These are phyloP conservation scores for Stephania cephalantha DNA, from an alignment of 164 flowering plant genomes.

Conservation along the genomic window DNA sequence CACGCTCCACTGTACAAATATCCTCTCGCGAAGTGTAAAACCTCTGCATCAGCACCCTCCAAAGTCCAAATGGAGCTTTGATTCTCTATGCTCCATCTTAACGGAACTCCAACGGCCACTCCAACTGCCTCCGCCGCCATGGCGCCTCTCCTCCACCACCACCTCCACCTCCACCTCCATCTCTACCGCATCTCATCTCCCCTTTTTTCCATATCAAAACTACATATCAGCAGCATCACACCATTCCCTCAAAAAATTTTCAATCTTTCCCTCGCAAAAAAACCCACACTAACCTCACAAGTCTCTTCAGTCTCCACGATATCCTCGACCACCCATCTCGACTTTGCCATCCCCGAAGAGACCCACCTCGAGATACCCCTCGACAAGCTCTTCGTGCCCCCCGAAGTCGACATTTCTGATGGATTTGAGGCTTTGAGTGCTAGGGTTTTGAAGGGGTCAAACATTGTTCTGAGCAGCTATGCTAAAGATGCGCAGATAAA, in stretches of 20 bases:
- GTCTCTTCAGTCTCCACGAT: slow-evolving; percentile 13
- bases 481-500: slow-evolving; percentile 65
- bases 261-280: slow-evolving; percentile 19
- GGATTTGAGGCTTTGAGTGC: slow-evolving; percentile 19
- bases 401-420: slow-evolving; percentile 56
- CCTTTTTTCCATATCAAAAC: slow-evolving; percentile 16
- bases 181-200: slow-evolving; percentile 30
- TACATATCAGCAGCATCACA: slow-evolving; percentile 10
- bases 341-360: slow-evolving; percentile 15
- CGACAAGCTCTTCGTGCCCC: slow-evolving; percentile 85
- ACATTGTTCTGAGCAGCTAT: slow-evolving; percentile 77
- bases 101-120: background rate
- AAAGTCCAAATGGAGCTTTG: background rate
- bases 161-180: no score
- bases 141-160: slow-evolving; percentile 41
- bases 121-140: background rate
- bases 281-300: slow-evolving; percentile 15
- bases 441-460: slow-evolving; percentile 83
- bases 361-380: slow-evolving; percentile 40
- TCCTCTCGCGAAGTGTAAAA: background rate
- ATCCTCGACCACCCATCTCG: slow-evolving; percentile 11
- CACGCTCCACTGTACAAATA: background rate
- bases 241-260: slow-evolving; percentile 20
- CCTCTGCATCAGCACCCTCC: background rate
- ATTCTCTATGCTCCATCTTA: background rate